Base-by-base conservation (phyloP, 2,329 filamentous ascomycete genomes). In the Aspergillus glaucus region DNA sequence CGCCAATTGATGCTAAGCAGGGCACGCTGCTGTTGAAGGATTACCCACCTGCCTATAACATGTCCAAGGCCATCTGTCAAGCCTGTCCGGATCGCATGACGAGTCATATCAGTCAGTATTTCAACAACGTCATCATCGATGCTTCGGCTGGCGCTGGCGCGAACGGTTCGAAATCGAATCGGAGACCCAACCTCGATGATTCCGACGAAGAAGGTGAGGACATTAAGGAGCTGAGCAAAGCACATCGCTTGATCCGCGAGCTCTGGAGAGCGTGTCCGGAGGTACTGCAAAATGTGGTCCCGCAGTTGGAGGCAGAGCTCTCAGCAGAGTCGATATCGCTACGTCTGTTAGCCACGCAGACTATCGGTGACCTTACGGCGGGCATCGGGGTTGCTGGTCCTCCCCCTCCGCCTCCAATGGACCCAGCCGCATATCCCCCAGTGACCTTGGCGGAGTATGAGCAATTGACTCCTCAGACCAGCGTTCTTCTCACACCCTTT, bases 21-120 rank as follows among this genome's bases (percentile, higher is more conserved):
- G 87, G 85, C 1, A 95, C 87, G 0, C 77, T 95, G 15, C 75
- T 88, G n/a, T 75, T 88, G 46, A 95, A 94, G 63, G 87, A 93
- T 54, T 86, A 94, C 48, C 92, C 93, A 1, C 83, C 90, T 14
- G 91, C 93, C 1, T 98, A 98, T 72, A 86, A 93, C 63, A 95
- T 97, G 87, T 92, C 93, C 19, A 95, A 94, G 70, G 88, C 87
- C 2, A 85, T 98, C 41, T 98, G 93, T 74, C 93, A 90, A 61
- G 81, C 81, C 15, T 94, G 85, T 58, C 83, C 88, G 1, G 92
- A 96, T 58, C 94, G 94, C 69, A 96, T 98, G 92, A 86, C 89
- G 1, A 86, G 90, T 53, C 89, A 94, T 57, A 86, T 97, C 48
- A 92, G 89, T 57, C 90, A 95, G 62, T 98, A 97, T 67, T 98